Base-by-base conservation (phyloP, 2,329 filamentous ascomycete genomes). In the Neopestalotiopsis sp. region DNA sequence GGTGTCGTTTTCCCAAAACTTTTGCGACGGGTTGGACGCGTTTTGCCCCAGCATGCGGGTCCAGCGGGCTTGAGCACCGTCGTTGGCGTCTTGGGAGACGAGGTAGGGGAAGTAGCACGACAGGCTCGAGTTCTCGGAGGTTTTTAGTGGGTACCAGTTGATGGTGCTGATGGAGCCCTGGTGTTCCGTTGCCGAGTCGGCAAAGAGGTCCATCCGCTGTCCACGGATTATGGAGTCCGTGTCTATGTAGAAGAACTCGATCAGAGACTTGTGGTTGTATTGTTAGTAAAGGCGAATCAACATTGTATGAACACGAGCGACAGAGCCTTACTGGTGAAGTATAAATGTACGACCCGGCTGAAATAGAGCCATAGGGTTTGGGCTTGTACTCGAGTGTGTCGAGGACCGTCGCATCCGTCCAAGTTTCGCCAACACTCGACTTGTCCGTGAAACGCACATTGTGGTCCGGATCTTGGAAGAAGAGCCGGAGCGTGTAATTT, bases 241-340 rank as follows among this genome's bases (percentile, higher is more conserved):
- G 62, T 74, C 74, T 24, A 72, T 67, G 30, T 75, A 75, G 67
- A 74, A 74, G 24, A 75, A 70, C 40, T 73, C 71, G 7, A 74
- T 42, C 68, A 69, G 71, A 34, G 69, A 65, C 73, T 74, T 59
- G 13, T 17, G 6, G 9, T 10, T 7, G 6, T 9, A 52, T n/a
- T n/a, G 45, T 40, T 32, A 66, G 10, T n/a, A 4, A 65, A 17
- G 12, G 7, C 13, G 7, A 12, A 14, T 52, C 9, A 30, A 4
- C 7, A 14, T 13, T 28, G 57, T 57, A 24, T 17, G 6, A 32
- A 24, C 14, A 4, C 7, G 28, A 7, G 20, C 4, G 30, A 49
- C 14, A 67, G 34, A 40, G 40, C 70, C 74, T 69, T 69, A 74
- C 74, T 12, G 68, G 60, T 28, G 69, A 56, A 5, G 66, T 63